Conservation (phyloP, 2,329 filamentous ascomycete species). For the Aspergillus brunneoviolaceus region DNA sequence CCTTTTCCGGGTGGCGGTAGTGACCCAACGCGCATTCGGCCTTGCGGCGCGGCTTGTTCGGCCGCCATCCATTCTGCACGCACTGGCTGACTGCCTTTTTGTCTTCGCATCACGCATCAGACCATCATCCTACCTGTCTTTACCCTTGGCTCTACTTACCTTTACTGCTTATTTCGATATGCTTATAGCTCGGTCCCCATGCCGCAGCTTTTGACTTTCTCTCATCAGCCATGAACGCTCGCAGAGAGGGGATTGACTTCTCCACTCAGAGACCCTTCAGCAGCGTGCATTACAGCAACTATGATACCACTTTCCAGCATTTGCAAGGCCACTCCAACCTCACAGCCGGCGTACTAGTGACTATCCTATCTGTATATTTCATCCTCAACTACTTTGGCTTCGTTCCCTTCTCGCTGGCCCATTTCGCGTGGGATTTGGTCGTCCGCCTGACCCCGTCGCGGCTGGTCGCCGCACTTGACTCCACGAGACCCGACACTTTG, state of each 20-base stretch:
- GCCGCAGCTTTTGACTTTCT: slow-evolving; percentile 16
- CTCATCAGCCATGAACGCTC: slow-evolving; percentile 38
- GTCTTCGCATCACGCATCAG: slow-evolving; percentile 11
- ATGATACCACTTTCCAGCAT: slow-evolving; percentile 34
- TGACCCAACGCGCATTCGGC: slow-evolving; percentile 28
- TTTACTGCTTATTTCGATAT: slow-evolving; percentile 6
- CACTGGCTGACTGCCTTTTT: slow-evolving; percentile 6
- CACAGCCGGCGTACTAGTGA: slow-evolving; percentile 29
- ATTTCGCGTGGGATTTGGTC: slow-evolving; percentile 38
- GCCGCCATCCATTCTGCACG: slow-evolving; percentile 9
- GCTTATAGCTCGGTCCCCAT: slow-evolving; percentile 18
- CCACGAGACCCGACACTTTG: slow-evolving; percentile 43
- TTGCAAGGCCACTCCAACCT: slow-evolving; percentile 30
- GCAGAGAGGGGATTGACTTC: slow-evolving; percentile 31
- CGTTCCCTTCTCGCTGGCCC: slow-evolving; percentile 30
- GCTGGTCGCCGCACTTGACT: slow-evolving; percentile 49
- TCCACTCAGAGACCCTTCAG: slow-evolving; percentile 30
- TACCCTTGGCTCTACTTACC: neutral
- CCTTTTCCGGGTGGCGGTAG: slow-evolving; percentile 27
- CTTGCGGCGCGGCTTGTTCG: slow-evolving; percentile 12
- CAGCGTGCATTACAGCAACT: slow-evolving; percentile 26
- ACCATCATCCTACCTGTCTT: slow-evolving; percentile 18
- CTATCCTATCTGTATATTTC: slow-evolving; percentile 29
- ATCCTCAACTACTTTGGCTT: slow-evolving; percentile 32
- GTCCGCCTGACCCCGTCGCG: slow-evolving; percentile 42